Conservation (phyloP, 495 filamentous ascomycete genomes). For the Penicillium silybi region DNA sequence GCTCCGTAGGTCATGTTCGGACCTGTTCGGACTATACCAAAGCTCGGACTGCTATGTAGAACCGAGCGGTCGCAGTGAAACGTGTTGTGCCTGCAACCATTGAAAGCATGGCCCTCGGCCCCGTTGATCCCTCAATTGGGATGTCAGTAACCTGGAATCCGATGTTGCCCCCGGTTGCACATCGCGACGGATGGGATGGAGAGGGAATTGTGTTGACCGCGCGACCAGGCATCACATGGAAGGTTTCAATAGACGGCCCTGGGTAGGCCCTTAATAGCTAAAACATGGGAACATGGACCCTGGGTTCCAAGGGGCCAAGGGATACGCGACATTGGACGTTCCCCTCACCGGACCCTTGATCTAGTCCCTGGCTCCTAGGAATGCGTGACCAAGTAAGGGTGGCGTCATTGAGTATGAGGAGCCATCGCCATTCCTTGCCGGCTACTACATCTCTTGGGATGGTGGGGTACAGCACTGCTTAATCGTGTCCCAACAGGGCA, state of each 20-base stretch:
- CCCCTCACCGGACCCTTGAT: constrained; percentile 29
- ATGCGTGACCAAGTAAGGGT: constrained; percentile 25
- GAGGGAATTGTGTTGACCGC: background rate
- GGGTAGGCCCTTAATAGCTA: constrained; percentile 18
- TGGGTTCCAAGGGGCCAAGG: constrained; percentile 21
- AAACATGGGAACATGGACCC: constrained; percentile 16
- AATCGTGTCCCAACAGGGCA: constrained; percentile 6
- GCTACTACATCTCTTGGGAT: constrained; percentile 13
- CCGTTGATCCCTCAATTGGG: background rate
- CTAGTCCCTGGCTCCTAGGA: constrained; percentile 7
- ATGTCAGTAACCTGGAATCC: background rate
- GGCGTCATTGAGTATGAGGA: constrained; percentile 11
- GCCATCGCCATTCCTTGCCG: constrained; percentile 20
- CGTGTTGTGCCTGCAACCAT: background rate
- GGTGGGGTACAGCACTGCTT: constrained; percentile 11
- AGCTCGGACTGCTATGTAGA: background rate
- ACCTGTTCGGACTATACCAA: background rate
- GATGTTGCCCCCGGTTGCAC: background rate
- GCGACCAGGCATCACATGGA: background rate
- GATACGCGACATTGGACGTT: constrained; percentile 29
- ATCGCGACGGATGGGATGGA: background rate
- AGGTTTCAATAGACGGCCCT: background rate
- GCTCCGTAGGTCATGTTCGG: background rate
- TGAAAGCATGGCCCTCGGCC: background rate
- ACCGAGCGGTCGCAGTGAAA: background rate